Evolutionary conservation across 441 rosid species (phyloP), one percentile per base, ranked within the genome.

Genomic region (Syzygium syzygioides): DNA sequence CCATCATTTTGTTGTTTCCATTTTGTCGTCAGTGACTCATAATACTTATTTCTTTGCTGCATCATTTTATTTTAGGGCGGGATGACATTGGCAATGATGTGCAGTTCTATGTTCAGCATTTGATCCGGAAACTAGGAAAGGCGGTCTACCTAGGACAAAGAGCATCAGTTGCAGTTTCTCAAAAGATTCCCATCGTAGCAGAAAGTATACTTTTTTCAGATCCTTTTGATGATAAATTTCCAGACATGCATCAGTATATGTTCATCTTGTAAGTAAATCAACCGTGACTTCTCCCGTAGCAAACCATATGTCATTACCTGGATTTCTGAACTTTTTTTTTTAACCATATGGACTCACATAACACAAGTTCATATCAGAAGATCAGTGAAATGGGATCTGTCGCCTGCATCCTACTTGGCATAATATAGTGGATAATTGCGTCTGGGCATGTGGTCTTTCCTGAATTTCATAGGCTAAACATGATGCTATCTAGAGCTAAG

Each of bases 151-250:
- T 96, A 84, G 98, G 98, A 86, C 99, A 95, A 86, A 94, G 96
- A 80, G 93, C 93, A 87, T 52, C 93, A 87, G 92, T 95, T 50
- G 92, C 94, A 88, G 91, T 95, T 92, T 96, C 97, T 90, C 95
- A 95, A 79, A 95, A 93, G 87, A 93, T 98, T 86, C 93, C 94
- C 59, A 66, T 85, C 12, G 85, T 93, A 54, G 98, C 98, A 17
- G 98, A 97, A 91, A 95, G 90, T 68, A 62, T 95, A 90, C 94
- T 97, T 45, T 92, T 94, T 91, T 87, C 91, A 88, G 98, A 98
- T 91, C 99, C 99, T 88, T 98, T 96, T 92, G 97, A 96, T 85
- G 96, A 93, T 86, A 92, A 93, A 86, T 97, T 97, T 89, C 89
- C 95, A 86, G 90, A 90, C 89, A 91, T 95, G 92, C 96, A 98